A percentile compares a stretch with the other conserved stretches of the same genome.
Evolutionary conservation across 805 yeast genomes (phyloP).

Genomic region (Teunomyces kruisii): DNA sequence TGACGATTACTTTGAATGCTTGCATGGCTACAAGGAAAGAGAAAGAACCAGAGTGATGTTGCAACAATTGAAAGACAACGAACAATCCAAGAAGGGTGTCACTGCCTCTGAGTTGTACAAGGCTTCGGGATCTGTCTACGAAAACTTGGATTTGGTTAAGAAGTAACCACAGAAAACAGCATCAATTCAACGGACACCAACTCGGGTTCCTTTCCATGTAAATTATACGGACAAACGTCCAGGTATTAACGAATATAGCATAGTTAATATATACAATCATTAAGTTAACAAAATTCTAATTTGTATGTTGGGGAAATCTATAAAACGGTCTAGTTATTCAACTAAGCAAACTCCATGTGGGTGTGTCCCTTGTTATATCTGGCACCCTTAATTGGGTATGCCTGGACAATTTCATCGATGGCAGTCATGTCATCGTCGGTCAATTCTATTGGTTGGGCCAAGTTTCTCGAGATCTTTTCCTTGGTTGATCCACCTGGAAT

Average conservation of each 20-base stretch:
- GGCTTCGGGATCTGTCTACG: slow-evolving; percentile 40
- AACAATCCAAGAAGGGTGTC: slow-evolving; percentile 38
- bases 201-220: not conserved
- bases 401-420: too few relatives aligned
- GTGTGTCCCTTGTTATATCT: too few relatives aligned
- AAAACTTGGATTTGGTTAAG: slow-evolving; percentile 42
- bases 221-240: slow-evolving; percentile 1
- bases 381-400: too few relatives aligned
- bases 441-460: too few relatives aligned
- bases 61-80: slow-evolving; percentile 47
- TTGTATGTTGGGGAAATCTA: not conserved
- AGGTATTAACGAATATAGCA: slow-evolving; percentile 2
- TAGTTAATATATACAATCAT: slow-evolving; percentile 2
- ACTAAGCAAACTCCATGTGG: too few relatives aligned
- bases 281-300: not conserved
- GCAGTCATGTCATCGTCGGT: too few relatives aligned
- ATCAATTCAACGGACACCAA: not conserved
- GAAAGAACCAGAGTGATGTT: slow-evolving; percentile 45
- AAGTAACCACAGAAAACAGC: slow-evolving; percentile 3
- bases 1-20: slow-evolving; percentile 48
- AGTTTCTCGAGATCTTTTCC: too few relatives aligned
- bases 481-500: too few relatives aligned
- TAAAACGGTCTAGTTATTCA: too few relatives aligned
- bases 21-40: slow-evolving; percentile 47
- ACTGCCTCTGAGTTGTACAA: slow-evolving; percentile 45